These are phyloP conservation scores for Xylaria palmicola DNA, from an alignment of 495 filamentous ascomycete species.

Conservation along the genomic window DNA sequence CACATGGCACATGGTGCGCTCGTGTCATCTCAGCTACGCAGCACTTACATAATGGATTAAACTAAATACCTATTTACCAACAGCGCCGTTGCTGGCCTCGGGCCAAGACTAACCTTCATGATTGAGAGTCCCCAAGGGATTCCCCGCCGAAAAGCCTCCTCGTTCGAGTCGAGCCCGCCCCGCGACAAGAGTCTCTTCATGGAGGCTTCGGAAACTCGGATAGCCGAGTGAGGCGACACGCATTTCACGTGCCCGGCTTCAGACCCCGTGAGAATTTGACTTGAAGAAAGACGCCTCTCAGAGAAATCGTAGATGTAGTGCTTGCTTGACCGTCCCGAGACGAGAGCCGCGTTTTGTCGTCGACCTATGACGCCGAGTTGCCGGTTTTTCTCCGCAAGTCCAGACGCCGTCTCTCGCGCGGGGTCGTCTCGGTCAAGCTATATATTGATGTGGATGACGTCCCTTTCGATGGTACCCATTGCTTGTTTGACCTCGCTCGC, in stretches of 20 bases:
- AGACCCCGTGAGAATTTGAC: neutral
- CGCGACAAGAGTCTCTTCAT: neutral
- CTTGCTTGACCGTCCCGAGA: too few species aligned
- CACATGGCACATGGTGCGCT: too few species aligned
- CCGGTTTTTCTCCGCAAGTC: slow-evolving; percentile 30
- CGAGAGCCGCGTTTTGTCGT: neutral
- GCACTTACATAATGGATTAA: too few species aligned
- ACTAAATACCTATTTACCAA: too few species aligned
- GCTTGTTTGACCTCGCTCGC: too few species aligned
- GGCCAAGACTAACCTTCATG: too few species aligned
- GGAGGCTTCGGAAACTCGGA: neutral
- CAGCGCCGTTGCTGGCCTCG: too few species aligned
- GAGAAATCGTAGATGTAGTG: too few species aligned
- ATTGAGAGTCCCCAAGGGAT: neutral
- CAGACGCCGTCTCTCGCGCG: slow-evolving; percentile 18
- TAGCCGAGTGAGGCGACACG: neutral
- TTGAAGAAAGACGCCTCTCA: too few species aligned
- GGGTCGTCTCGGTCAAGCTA: slow-evolving; percentile 12
- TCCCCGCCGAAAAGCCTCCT: neutral
- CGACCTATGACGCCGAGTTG: slow-evolving; percentile 22
- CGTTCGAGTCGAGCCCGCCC: neutral
- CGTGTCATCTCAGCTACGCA: too few species aligned
- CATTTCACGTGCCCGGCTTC: neutral
- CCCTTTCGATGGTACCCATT: neutral
- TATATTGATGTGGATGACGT: slow-evolving; percentile 17